Evolutionary conservation across 257 asterid species (phyloP).

Genomic region (Cordia subcordata): DNA sequence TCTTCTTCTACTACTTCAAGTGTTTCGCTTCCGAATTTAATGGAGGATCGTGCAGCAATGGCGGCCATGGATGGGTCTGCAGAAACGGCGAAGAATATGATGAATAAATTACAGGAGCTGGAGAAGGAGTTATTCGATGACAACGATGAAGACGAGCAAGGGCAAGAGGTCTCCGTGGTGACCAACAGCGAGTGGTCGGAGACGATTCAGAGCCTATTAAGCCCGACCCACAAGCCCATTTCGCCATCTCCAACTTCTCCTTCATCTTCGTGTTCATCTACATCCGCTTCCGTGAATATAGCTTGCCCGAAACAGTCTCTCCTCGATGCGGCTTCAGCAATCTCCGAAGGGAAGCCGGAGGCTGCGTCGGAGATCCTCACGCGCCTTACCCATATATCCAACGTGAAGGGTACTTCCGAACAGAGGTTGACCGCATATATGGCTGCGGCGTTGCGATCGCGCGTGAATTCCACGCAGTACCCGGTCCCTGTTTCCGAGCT

Average conservation of each 20-base stretch:
- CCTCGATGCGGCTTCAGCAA: slow-evolving; percentile 46
- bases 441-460: slow-evolving; percentile 40
- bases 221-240: slow-evolving; percentile 2
- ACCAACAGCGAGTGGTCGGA: slow-evolving; percentile 58
- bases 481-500: slow-evolving; percentile 37
- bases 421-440: slow-evolving; percentile 51
- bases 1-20: not conserved
- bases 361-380: slow-evolving; percentile 49
- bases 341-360: slow-evolving; percentile 45
- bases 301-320: slow-evolving; percentile 41
- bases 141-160: slow-evolving; percentile 33
- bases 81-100: slow-evolving; percentile 29
- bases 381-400: slow-evolving; percentile 53
- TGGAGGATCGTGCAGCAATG: slow-evolving; percentile 7
- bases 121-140: slow-evolving; percentile 55
- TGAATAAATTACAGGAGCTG: slow-evolving; percentile 44
- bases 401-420: slow-evolving; percentile 48
- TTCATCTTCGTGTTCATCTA: slow-evolving; percentile 51
- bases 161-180: slow-evolving; percentile 27
- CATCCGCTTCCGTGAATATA: slow-evolving; percentile 35
- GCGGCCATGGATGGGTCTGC: too few species aligned
- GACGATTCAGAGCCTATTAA: slow-evolving; percentile 41
- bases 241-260: slow-evolving; percentile 56
- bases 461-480: slow-evolving; percentile 37
- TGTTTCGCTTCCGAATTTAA: slow-evolving; percentile 22